phyloP scores from a whole-genome alignment of 371 early-diverging fungal genomes.

The Mucor indicus region DNA sequence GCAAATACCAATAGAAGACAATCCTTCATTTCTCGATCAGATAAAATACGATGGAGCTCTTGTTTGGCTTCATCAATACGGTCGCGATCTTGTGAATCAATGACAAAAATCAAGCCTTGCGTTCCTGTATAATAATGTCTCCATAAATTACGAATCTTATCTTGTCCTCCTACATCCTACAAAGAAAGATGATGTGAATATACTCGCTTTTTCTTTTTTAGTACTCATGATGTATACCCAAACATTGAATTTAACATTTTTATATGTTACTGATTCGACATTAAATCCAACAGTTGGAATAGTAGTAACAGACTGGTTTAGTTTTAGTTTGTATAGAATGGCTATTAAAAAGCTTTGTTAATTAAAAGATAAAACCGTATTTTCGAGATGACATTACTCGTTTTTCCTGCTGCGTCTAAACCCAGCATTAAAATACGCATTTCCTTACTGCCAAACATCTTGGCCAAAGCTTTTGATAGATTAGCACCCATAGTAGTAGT shows the following conservation, averaged over 20 bases:
- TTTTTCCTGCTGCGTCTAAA: constrained; percentile 93
- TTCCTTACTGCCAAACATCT: constrained; percentile 81
- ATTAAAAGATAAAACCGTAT: no score
- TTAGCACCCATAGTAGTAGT: constrained; percentile 58
- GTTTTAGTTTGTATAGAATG: constrained; percentile 86
- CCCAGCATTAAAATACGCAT: constrained; percentile 91
- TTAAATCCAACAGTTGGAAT: constrained; percentile 90
- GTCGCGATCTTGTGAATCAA: constrained; percentile 82
- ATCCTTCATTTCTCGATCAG: constrained; percentile 84
- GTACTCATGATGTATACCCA: constrained; percentile 44
- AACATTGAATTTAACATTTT: constrained; percentile 89
- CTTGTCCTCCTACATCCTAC: constrained; percentile 90
- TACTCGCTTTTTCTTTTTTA: background rate
- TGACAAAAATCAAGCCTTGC: constrained; percentile 85
- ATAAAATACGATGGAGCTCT: constrained; percentile 79
- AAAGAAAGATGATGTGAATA: background rate
- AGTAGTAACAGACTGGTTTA: constrained; percentile 83
- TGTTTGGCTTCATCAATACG: constrained; percentile 83
- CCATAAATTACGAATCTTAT: constrained; percentile 89
- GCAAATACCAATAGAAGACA: constrained; percentile 81
- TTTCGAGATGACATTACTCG: no score
- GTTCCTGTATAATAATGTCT: constrained; percentile 88
- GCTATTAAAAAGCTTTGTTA: no score
- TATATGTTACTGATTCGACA: constrained; percentile 86
- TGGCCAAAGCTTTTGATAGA: constrained; percentile 56